Percentiles rank a stretch among this genome's conserved stretches.
phyloP scores from a whole-genome alignment of 2,329 filamentous ascomycete species.

The Cryoendolithus antarcticus region DNA sequence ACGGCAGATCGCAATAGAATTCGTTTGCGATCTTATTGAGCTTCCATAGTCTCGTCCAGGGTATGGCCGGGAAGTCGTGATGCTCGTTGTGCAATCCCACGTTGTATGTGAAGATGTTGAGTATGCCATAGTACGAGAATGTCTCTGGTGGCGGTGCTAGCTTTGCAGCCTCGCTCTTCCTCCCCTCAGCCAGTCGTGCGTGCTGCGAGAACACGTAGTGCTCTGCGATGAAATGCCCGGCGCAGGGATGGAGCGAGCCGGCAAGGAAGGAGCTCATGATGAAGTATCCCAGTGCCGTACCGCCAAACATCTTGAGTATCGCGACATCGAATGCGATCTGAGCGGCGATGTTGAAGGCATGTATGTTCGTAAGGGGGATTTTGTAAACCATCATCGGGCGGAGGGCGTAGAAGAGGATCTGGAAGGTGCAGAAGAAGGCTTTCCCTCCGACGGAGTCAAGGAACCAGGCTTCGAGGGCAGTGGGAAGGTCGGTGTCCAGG shows the following conservation, averaged over 20 bases:
- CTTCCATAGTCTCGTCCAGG: conserved; percentile 75
- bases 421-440: conserved; percentile 97
- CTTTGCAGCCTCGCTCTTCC: conserved; percentile 32
- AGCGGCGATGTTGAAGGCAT: conserved; percentile 65
- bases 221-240: conserved; percentile 96
- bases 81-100: conserved; percentile 98
- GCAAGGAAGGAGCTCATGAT: conserved; percentile 85
- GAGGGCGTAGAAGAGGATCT: conserved; percentile 96
- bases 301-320: conserved; percentile 49
- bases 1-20: conserved; percentile 81
- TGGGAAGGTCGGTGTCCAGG: conserved; percentile 90
- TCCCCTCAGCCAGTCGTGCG: conserved; percentile 30
- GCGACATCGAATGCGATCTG: conserved; percentile 68
- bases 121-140: conserved; percentile 87
- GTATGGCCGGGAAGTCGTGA: conserved; percentile 94
- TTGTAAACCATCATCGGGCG: conserved; percentile 91
- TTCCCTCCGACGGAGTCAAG: conserved; percentile 93
- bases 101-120: conserved; percentile 92
- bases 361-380: conserved; percentile 74
- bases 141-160: conserved; percentile 64
- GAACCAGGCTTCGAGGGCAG: conserved; percentile 78
- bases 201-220: conserved; percentile 52
- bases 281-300: conserved; percentile 65
- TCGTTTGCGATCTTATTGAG: conserved; percentile 72
- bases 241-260: conserved; percentile 83